phyloP scores from a whole-genome alignment of 495 filamentous ascomycete genomes.

The Aspergillus ostianus region DNA sequence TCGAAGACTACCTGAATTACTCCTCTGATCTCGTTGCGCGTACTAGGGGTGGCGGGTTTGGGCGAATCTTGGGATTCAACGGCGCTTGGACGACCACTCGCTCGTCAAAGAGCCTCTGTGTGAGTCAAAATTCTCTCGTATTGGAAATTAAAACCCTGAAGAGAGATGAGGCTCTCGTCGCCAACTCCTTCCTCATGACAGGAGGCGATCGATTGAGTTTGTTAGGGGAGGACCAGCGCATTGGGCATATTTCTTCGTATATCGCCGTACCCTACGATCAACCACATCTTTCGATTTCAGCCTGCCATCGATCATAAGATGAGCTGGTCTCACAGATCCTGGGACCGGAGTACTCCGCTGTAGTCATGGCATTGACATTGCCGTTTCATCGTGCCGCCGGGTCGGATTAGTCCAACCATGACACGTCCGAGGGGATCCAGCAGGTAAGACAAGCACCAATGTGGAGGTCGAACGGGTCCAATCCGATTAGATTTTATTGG shows the following conservation, averaged over 20 bases:
- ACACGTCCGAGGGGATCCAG: neutral
- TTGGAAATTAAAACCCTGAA: neutral
- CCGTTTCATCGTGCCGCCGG: too few relatives aligned
- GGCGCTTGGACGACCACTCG: neutral
- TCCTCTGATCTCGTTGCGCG: neutral
- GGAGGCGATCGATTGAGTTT: neutral
- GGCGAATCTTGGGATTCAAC: neutral
- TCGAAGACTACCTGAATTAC: neutral
- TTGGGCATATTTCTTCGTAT: neutral
- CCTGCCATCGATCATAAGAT: neutral
- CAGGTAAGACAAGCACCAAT: too few relatives aligned
- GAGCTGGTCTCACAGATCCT: neutral
- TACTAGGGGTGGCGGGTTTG: neutral
- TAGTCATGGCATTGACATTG: neutral
- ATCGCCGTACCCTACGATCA: neutral
- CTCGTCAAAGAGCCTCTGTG: neutral
- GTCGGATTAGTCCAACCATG: too few relatives aligned
- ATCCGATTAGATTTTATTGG: too few relatives aligned
- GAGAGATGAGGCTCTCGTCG: neutral
- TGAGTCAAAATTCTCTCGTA: neutral
- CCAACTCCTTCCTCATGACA: neutral
- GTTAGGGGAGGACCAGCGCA: neutral
- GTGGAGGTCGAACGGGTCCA: too few relatives aligned
- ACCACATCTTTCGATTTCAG: neutral
- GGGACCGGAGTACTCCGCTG: neutral